Evolutionary conservation across 495 filamentous ascomycete species (phyloP), one percentile per base, ranked within the genome.

Genomic region (Aspergillus ellipticus): DNA sequence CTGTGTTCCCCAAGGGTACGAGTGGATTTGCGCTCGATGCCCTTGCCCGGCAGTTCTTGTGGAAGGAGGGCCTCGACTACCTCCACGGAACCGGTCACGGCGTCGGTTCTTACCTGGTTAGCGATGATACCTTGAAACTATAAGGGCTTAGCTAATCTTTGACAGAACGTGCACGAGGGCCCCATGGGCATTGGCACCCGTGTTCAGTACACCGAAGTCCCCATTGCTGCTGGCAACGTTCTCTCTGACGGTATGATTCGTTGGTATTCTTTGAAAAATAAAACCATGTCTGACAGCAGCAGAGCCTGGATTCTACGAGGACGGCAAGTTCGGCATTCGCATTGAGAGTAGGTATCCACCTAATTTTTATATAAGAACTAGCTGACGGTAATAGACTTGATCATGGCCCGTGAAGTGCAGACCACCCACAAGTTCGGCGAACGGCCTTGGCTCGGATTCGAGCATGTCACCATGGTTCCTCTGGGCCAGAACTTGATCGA

Each of bases 291-390:
- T 72, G 28, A 66, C 43, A 20, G 10, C 9, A 47, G n/a, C 56
- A 82, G 92, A 99, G 68, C 95, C 94, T 13, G 95, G 95, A 28
- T 99, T 92, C 74, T 99, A 99, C 73, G 95, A 97, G 72, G 95
- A 99, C 63, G 95, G 92, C 43, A 85, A 86, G 9, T 99, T 95
- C 65, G 95, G 95, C n/a, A 96, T 99, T 64, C 89, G 95, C 28
- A 97, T 97, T 63, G 95, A 99, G 74, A 97, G 89, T 80, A 77
- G 65, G 79, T 61, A 22, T n/a, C 16, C 24, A 15, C 17, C 37
- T 17, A 13, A 21, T 58, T n/a, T 33, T n/a, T 22, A 16, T 17
- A 0, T n/a, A 4, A 39, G 11, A 4, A 39, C 21, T 43, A 37
- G 50, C 65, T 72, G 24, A 75, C 46, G 1, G 6, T 7, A 24